Evolutionary conservation across 495 filamentous ascomycete genomes (phyloP), one percentile per base, ranked within the genome.

Genomic region (Penicillium pulvis): DNA sequence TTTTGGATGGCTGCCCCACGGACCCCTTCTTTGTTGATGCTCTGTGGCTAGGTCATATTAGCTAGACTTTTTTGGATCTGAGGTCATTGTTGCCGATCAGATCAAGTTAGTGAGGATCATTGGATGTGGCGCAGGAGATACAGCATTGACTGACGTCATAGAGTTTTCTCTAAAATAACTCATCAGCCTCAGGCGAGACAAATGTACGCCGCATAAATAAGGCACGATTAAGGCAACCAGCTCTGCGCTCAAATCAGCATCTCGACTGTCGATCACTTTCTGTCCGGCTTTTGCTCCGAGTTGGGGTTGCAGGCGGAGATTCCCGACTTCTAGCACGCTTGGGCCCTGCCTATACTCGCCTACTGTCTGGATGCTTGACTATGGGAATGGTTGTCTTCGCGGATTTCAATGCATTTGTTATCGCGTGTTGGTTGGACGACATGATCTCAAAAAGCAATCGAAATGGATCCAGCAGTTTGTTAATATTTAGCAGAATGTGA

Each of bases 31-130:
- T 28, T 48, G 24, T 46, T 30, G 7, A 30, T 19, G n/a, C 14
- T 24, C 24, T 64, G 35, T 59, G 57, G 52, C 20, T 26, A 24
- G 45, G 11, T 51, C 20, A 55, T 30, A 48, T 23, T 35, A 53
- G 51, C 48, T 49, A 24, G 11, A 23, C 12, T 24, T 24, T n/a
- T 4, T 42, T 39, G 52, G 33, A 56, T 59, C 61, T 64, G 61
- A 61, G 55, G 56, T 64, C 64, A 61, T 61, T 47, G 50, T 35
- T 33, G 52, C 39, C 26, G 58, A 61, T 59, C 49, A 47, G 58
- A 61, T 61, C 56, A 35, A n/a, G 48, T 28, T 23, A 26, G 23
- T 11, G 11, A 4, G 11, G 16, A 12, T 45, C 8, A 43, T 52
- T 52, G 50, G 50, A 23, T 52, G 50, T 52, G 50, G 50, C 50